A percentile compares a stretch with the other conserved stretches of the same genome.
phyloP scores from a whole-genome alignment of 371 early-diverging fungal genomes.

The Mucor lusitanicus region DNA sequence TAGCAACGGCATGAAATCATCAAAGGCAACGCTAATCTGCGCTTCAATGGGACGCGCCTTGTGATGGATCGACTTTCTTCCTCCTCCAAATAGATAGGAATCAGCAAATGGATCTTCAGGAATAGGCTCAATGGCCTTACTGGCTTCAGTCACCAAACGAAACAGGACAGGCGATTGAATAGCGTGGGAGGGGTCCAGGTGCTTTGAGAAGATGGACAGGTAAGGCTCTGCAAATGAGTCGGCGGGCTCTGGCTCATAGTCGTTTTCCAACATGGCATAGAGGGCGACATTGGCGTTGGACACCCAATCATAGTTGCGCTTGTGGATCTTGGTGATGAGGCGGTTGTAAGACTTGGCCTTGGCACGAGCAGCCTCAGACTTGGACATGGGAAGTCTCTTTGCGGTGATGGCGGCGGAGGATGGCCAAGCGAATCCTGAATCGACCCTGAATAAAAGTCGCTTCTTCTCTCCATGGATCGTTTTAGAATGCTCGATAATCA shows the following conservation, averaged over 20 bases:
- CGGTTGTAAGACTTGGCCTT: conserved; percentile 46
- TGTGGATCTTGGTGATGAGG: conserved; percentile 29
- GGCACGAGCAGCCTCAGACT: conserved; percentile 38
- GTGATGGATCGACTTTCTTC: background rate
- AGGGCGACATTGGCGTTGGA: conserved; percentile 12
- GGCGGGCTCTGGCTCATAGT: conserved; percentile 22
- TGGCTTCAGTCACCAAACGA: conserved; percentile 35
- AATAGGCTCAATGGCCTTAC: conserved; percentile 23
- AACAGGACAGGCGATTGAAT: conserved; percentile 31
- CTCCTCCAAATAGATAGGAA: conserved; percentile 20
- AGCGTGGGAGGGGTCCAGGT: conserved; percentile 8
- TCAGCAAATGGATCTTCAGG: conserved; percentile 32
- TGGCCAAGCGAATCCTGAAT: conserved; percentile 26
- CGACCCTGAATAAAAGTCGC: conserved; percentile 17
- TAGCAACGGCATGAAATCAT: conserved; percentile 26
- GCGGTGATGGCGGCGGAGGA: background rate
- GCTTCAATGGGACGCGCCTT: conserved; percentile 7
- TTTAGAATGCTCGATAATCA: conserved; percentile 52
- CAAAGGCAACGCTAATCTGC: conserved; percentile 29
- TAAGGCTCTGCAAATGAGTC: conserved; percentile 32
- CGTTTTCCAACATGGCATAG: conserved; percentile 38
- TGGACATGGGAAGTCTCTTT: conserved; percentile 20
- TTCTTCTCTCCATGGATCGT: conserved; percentile 25
- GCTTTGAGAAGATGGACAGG: conserved; percentile 35
- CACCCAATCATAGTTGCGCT: conserved; percentile 27